Base-by-base conservation (phyloP, 2,329 filamentous ascomycete species). In the Harringtonia lauricola region DNA sequence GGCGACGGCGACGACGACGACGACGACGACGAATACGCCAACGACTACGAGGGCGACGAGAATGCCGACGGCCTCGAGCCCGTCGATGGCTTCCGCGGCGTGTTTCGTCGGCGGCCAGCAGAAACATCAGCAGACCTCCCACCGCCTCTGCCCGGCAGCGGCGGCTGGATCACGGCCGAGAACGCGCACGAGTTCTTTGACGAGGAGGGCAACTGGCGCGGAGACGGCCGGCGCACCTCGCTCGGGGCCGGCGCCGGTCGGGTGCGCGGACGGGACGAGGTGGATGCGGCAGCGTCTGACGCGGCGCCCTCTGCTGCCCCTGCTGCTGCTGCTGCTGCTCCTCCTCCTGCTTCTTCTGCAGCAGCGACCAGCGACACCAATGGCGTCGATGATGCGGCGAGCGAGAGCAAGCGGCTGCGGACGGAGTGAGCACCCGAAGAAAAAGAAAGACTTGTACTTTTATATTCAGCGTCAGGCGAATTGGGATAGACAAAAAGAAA, bases 121-220 rank as follows among this genome's bases (percentile, higher is more conserved):
- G 66, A 44, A 13, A 40, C 2, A 15, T 22, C 3, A 49, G 54
- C 30, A 73, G 72, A 69, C 2, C 56, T 82, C 21, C 79, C 79
- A n/a, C 77, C 78, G 2, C 74, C 79, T 0, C 75, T 84, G 60
- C 82, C 84, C 0, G 83, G 84, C 1, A 86, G 83, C 40, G 76
- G 76, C 0, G 84, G 84, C 0, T 90, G 85, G 85, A 88, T 96
- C 57, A 96, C 90, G 15, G 84, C 86, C 9, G 90, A 95, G 45
- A 96, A 95, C 55, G 81, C 94, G 59, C 71, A 83, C 50, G 76
- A 94, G 52, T 94, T 79, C 57, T 85, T 92, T 61, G 85, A 92
- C 54, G 79, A 74, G 49, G 74, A 88, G 9, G 86, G 86, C 3
- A 88, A 90, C 57, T 90, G 83, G 75, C 82, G 84, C 50, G 74